Conservation (phyloP, 208 protist genomes). For the Trypanosoma caninum region DNA sequence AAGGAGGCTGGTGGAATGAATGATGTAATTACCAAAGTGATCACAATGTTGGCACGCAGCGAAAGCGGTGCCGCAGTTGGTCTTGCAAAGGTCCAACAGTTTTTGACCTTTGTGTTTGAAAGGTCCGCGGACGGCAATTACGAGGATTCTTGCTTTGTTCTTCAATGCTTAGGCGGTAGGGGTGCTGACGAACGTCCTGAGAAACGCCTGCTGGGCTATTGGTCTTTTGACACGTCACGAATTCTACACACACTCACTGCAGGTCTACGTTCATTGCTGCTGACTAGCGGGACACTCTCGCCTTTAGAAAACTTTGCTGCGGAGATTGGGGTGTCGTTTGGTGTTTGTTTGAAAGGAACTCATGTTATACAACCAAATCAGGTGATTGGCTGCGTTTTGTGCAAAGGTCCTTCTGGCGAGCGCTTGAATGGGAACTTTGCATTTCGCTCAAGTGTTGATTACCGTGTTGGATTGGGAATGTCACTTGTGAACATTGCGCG, state of each 20-base stretch:
- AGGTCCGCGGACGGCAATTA: slow-evolving; percentile 13
- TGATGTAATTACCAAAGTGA: slow-evolving; percentile 55
- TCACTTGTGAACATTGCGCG: slow-evolving; percentile 84
- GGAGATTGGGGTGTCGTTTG: slow-evolving; percentile 89
- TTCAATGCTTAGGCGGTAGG: slow-evolving; percentile 39
- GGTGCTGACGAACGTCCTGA: neutral
- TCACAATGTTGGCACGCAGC: slow-evolving; percentile 58
- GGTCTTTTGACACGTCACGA: slow-evolving; percentile 88
- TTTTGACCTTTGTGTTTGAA: slow-evolving; percentile 70
- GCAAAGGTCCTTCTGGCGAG: slow-evolving; percentile 63
- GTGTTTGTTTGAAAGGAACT: slow-evolving; percentile 72
- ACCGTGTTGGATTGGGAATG: slow-evolving; percentile 77
- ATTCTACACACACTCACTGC: slow-evolving; percentile 66
- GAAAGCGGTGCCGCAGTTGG: slow-evolving; percentile 55
- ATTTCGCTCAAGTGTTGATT: slow-evolving; percentile 69
- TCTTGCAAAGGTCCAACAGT: slow-evolving; percentile 67
- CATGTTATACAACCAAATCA: slow-evolving; percentile 91
- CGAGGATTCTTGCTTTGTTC: slow-evolving; percentile 58
- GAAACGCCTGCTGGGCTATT: slow-evolving; percentile 78
- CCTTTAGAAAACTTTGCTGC: slow-evolving; percentile 92
- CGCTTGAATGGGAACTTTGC: slow-evolving; percentile 84
- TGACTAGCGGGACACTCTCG: slow-evolving; percentile 96
- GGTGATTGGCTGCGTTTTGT: slow-evolving; percentile 63
- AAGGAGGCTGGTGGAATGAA: slow-evolving; percentile 35
- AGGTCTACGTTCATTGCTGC: slow-evolving; percentile 61